Percentiles rank a stretch among this genome's conserved stretches.
Conservation (phyloP, 2,329 filamentous ascomycete species). For the Fusarium succisae region DNA sequence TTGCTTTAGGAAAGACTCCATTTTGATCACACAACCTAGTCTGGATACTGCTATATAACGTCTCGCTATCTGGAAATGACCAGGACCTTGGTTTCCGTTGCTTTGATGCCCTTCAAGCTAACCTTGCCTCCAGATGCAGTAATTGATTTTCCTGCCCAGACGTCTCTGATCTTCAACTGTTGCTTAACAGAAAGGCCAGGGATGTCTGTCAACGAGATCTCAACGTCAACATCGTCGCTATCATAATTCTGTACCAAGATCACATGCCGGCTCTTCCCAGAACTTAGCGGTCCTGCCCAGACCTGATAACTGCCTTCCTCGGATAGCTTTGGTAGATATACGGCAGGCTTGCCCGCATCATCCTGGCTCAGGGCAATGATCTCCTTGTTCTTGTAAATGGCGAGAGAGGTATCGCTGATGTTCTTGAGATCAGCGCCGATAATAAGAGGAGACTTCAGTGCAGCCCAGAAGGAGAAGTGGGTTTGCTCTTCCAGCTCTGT, state of each 20-base stretch:
- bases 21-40: accelerated
- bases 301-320: background rate
- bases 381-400: background rate
- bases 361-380: background rate
- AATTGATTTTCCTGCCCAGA: background rate
- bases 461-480: background rate
- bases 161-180: background rate
- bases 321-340: background rate
- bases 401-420: background rate
- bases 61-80: background rate
- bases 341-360: background rate
- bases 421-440: background rate
- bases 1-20: accelerated
- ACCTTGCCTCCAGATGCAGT: background rate
- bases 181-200: background rate
- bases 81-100: background rate
- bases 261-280: background rate
- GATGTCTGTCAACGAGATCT: background rate
- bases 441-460: background rate
- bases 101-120: background rate
- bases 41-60: background rate
- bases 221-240: background rate
- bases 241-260: background rate
- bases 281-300: background rate
- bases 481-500: background rate